Evolutionary conservation across 306 rosid species (phyloP).

Genomic region (Fragaria nilgerrensis): DNA sequence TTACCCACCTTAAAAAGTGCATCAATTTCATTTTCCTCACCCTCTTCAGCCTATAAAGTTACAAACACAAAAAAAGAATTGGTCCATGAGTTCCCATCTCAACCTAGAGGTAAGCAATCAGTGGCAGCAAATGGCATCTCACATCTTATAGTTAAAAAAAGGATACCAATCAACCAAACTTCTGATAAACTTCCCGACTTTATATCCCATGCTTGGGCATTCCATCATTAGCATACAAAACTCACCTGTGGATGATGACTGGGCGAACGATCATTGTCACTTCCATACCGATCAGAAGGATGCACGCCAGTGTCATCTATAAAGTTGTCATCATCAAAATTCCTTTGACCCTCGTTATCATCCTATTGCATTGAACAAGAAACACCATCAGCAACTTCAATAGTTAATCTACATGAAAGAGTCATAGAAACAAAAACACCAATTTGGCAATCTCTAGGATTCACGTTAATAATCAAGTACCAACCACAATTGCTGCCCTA

Average conservation of each 20-base stretch:
- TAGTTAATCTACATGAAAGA: slow-evolving; percentile 13
- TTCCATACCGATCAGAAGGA: slow-evolving; percentile 56
- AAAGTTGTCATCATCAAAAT: slow-evolving; percentile 86
- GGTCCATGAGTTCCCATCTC: neutral
- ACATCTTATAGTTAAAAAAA: neutral
- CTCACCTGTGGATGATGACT: slow-evolving; percentile 74
- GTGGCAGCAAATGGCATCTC: neutral
- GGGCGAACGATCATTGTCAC: slow-evolving; percentile 75
- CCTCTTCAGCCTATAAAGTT: slow-evolving; percentile 79
- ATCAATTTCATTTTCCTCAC: slow-evolving; percentile 79
- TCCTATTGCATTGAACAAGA: slow-evolving; percentile 49
- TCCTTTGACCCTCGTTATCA: slow-evolving; percentile 75
- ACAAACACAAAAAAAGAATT: slow-evolving; percentile 14
- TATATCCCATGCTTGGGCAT: neutral
- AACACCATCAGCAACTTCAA: slow-evolving; percentile 20
- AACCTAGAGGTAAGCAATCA: neutral
- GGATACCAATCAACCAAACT: neutral
- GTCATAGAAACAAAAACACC: neutral
- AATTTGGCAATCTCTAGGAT: neutral
- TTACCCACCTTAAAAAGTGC: slow-evolving; percentile 74
- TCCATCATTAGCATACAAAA: neutral
- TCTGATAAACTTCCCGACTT: neutral
- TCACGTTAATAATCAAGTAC: neutral
- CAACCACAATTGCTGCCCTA: neutral
- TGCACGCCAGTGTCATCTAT: slow-evolving; percentile 95